Evolutionary conservation across 768 basidiomycete species (phyloP).

Genomic region (Russula vinacea): DNA sequence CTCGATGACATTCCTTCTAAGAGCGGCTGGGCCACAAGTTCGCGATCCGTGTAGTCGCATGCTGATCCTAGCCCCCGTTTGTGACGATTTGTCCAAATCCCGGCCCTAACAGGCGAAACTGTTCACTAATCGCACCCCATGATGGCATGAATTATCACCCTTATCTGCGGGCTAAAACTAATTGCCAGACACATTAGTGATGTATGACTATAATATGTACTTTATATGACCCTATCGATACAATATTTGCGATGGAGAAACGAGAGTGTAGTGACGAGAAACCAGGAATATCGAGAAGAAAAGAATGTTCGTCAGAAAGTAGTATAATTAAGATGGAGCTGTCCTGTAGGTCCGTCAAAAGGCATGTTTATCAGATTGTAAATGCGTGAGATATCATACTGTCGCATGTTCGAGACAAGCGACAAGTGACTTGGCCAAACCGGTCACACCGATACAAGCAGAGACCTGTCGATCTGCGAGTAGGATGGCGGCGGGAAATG

Average conservation of each 20-base stretch:
- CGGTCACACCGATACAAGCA: neutral
- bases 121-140: neutral
- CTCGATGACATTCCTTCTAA: no score
- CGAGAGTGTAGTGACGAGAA: neutral
- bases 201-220: neutral
- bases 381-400: neutral
- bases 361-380: neutral
- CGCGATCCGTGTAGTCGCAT: no score
- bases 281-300: neutral
- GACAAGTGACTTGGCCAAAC: neutral
- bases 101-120: no score
- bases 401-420: neutral
- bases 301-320: neutral
- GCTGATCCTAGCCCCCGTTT: no score
- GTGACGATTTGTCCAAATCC: no score
- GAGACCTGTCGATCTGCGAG: conserved; percentile 19
- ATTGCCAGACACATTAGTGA: neutral
- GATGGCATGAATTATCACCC: neutral
- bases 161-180: neutral
- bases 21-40: no score
- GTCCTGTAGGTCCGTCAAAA: neutral
- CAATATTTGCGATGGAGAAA: conserved; percentile 8
- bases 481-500: conserved; percentile 22
- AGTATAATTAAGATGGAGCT: neutral
- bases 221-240: conserved; percentile 6